A percentile compares a stretch with the other conserved stretches of the same genome.
Evolutionary conservation across 345 rosid genomes (phyloP).

Genomic region (Jatropha curcas): DNA sequence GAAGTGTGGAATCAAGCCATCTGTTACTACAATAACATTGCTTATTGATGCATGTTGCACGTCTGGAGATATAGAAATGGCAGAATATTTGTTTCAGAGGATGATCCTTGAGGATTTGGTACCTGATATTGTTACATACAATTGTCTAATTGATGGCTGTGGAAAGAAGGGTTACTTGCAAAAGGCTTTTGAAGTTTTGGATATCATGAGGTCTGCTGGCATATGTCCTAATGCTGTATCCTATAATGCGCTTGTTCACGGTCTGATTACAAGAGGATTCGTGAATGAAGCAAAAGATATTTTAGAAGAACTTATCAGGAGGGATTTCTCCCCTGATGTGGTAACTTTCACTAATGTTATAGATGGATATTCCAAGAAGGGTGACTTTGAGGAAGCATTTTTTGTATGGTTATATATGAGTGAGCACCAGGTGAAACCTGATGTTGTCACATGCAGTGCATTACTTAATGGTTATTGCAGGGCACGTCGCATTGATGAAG

Average conservation of each 20-base stretch:
- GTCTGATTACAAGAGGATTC: slow-evolving; percentile 45
- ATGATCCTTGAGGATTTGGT: slow-evolving; percentile 32
- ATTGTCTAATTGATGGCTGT: slow-evolving; percentile 45
- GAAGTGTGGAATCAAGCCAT: slow-evolving; percentile 41
- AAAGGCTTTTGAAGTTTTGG: slow-evolving; percentile 46
- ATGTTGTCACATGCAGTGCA: slow-evolving; percentile 53
- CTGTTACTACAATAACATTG: slow-evolving; percentile 42
- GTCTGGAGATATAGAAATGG: slow-evolving; percentile 32
- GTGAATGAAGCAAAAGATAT: slow-evolving; percentile 43
- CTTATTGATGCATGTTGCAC: slow-evolving; percentile 45
- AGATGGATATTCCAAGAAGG: slow-evolving; percentile 43
- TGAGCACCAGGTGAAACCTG: slow-evolving; percentile 43
- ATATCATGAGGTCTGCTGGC: slow-evolving; percentile 43
- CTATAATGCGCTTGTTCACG: slow-evolving; percentile 49
- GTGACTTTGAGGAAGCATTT: slow-evolving; percentile 51
- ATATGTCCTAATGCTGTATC: slow-evolving; percentile 49
- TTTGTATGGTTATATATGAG: slow-evolving; percentile 50
- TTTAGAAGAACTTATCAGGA: slow-evolving; percentile 43
- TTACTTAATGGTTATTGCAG: slow-evolving; percentile 51
- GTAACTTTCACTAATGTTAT: slow-evolving; percentile 53
- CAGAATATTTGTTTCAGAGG: slow-evolving; percentile 35
- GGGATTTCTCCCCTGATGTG: slow-evolving; percentile 43
- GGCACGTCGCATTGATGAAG: slow-evolving; percentile 42
- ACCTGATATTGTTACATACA: slow-evolving; percentile 48
- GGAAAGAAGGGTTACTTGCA: slow-evolving; percentile 46